Evolutionary conservation across 116 monocot species (phyloP).

Genomic region (Thalassia testudinum): DNA sequence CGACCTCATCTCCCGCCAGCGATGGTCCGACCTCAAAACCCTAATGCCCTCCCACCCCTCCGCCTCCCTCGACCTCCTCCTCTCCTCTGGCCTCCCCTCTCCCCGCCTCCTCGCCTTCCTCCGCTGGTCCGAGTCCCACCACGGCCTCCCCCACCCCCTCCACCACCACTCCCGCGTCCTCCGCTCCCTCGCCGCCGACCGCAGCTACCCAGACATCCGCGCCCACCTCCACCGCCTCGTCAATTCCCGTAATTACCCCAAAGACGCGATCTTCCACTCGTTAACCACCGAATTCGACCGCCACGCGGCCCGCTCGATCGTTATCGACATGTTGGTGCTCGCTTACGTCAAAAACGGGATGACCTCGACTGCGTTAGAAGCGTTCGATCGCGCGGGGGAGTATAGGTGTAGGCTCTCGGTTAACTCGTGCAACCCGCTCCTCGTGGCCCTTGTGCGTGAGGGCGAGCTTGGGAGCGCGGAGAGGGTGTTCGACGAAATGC

Average conservation of each 20-base stretch:
- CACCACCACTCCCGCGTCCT: conserved; percentile 13
- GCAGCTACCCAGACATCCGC: conserved; percentile 5
- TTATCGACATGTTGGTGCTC: conserved; percentile 67
- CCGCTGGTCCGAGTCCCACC: conserved; percentile 10
- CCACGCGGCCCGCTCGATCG: conserved; percentile 23
- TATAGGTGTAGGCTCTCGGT: conserved; percentile 41
- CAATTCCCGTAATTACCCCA: conserved; percentile 13
- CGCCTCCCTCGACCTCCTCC: conserved; percentile 3
- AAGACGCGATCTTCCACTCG: conserved; percentile 37
- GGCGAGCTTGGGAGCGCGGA: conserved; percentile 14
- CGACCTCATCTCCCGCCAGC: conserved; percentile 14
- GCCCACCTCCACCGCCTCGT: conserved; percentile 6
- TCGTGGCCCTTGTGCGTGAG: conserved; percentile 29
- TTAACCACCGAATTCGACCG: conserved; percentile 18
- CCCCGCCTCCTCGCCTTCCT: conserved; percentile 12
- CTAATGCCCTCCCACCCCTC: conserved; percentile 4
- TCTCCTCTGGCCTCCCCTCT: background rate
- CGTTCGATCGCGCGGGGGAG: conserved; percentile 36
- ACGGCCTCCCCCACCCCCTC: conserved; percentile 3
- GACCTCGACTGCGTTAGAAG: conserved; percentile 24
- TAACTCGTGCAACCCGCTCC: conserved; percentile 49
- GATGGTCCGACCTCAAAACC: conserved; percentile 9
- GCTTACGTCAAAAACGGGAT: conserved; percentile 25
- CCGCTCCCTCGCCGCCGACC: conserved; percentile 3
- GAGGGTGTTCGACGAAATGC: conserved; percentile 37